Evolutionary conservation across 352 stramenopile genomes (phyloP), one percentile per base, ranked within the genome.

Genomic region (Globisporangium paroecandrum): DNA sequence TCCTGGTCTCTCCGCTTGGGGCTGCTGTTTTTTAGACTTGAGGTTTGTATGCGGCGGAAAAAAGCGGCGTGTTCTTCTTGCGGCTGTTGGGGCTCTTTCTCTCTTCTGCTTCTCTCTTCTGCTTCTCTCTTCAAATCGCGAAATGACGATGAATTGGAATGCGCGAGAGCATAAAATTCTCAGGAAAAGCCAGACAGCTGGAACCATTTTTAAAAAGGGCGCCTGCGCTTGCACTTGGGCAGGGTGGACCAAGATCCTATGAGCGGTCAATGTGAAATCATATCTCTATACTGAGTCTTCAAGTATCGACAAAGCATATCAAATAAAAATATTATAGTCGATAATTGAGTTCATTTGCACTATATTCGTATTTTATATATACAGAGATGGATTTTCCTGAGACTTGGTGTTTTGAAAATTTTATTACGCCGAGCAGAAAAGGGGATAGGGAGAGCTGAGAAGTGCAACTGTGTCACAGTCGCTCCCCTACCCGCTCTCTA

Each of bases 91-190:
- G 55, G 55, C 27, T 60, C 36, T 15, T 43, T 41, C 36, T 38
- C 54, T 20, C 41, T 49, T 49, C 41, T 49, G 13, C 41, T 49
- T 49, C 41, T 49, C 41, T 20, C 41, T 49, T 49, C 41, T 49
- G 13, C 41, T 49, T 49, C 41, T 49, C 41, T 49, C 41, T 41
- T 53, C 36, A 34, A 64, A 55, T 64, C 51, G 58, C 58, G 58
- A 53, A 64, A 64, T 64, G 58, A 60, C 36, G n/a, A 34, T 18
- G 38, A 22, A 47, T 47, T n/a, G 18, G 13, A 63, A 54, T 29
- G 34, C 18, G 29, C 10, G 20, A 32, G 13, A 13, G 22, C 32
- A 62, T 32, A 61, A 43, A 18, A 20, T 22, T 24, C 12, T 38
- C 10, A 29, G 18, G 58, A 54, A 64, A 49, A 36, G 36, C 58